Percentiles rank a stretch among this genome's conserved stretches.
These are phyloP conservation scores for Rubia yunnanensis DNA, from an alignment of 257 asterid genomes.

Conservation along the genomic window DNA sequence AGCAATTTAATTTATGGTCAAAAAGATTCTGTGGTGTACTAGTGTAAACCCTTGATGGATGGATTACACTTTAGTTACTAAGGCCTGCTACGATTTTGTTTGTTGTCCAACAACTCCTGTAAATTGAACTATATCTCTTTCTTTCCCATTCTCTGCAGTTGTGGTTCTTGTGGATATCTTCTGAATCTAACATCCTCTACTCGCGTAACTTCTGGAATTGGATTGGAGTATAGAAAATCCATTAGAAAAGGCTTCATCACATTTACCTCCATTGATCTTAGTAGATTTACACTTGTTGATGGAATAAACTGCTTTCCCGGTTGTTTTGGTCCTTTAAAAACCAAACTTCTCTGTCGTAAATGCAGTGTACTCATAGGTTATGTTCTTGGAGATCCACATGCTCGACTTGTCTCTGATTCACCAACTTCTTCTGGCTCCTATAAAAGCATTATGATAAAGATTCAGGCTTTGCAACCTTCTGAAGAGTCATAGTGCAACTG, in stretches of 20 bases:
- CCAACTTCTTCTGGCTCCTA: conserved; percentile 47
- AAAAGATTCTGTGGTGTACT: neutral
- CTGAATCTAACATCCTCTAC: conserved; percentile 57
- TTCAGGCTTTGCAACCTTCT: conserved; percentile 54
- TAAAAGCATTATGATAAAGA: conserved; percentile 51
- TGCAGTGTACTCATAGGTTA: conserved; percentile 65
- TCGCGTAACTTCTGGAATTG: conserved; percentile 46
- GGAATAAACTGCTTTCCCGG: conserved; percentile 55
- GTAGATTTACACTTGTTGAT: conserved; percentile 80
- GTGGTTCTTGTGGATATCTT: conserved; percentile 79
- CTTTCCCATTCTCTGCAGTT: conserved; percentile 32
- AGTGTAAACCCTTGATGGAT: no score
- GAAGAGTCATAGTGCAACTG: conserved; percentile 22
- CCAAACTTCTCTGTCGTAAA: conserved; percentile 74
- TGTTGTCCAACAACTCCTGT: neutral
- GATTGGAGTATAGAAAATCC: conserved; percentile 50
- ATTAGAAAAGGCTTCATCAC: conserved; percentile 56
- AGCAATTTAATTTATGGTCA: no score
- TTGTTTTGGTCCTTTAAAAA: conserved; percentile 44
- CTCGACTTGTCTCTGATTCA: conserved; percentile 58
- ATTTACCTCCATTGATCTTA: conserved; percentile 52
- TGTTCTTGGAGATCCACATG: conserved; percentile 49
- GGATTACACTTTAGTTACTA: neutral
- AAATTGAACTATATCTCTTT: conserved; percentile 6
- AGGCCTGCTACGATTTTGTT: neutral